phyloP scores from a whole-genome alignment of 1,139 yeast genomes.

The Magnusiomyces fungicola region DNA sequence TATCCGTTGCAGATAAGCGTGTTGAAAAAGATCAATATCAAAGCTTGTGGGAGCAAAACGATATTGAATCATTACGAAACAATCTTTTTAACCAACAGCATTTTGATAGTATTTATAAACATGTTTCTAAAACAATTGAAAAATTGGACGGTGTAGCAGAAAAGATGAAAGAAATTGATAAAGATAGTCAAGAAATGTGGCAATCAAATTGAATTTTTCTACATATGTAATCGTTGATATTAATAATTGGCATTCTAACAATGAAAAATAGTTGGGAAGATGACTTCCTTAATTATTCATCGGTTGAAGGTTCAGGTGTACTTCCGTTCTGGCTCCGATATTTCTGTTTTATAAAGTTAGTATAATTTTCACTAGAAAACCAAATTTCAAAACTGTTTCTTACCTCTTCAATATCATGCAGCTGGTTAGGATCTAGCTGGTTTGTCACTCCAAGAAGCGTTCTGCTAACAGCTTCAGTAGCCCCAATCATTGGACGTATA shows the following conservation, averaged over 20 bases:
- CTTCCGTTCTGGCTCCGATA: too few species aligned
- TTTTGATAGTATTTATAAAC: constrained; percentile 36
- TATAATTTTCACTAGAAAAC: not conserved
- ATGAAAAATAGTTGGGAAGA: too few species aligned
- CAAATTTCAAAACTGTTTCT: not conserved
- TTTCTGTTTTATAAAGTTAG: not conserved
- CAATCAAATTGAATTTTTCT: constrained; percentile 10
- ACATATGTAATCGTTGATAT: too few species aligned
- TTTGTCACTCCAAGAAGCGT: constrained; percentile 80
- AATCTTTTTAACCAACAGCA: constrained; percentile 40
- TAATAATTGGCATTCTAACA: not conserved
- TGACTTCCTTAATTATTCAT: too few species aligned
- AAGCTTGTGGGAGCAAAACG: constrained; percentile 31
- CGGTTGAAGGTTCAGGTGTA: too few species aligned
- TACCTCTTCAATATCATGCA: constrained; percentile 41
- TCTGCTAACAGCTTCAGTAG: constrained; percentile 82
- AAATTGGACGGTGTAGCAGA: constrained; percentile 39
- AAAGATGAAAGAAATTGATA: constrained; percentile 34
- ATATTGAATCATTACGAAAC: constrained; percentile 29
- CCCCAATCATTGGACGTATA: constrained; percentile 83
- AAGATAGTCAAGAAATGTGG: constrained; percentile 30
- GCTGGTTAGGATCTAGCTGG: constrained; percentile 61
- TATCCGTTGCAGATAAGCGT: constrained; percentile 36
- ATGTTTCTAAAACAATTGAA: constrained; percentile 37
- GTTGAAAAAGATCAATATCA: constrained; percentile 23